Conservation (phyloP, 1,139 yeast species). For the Saccharomycopsis hybrid region DNA sequence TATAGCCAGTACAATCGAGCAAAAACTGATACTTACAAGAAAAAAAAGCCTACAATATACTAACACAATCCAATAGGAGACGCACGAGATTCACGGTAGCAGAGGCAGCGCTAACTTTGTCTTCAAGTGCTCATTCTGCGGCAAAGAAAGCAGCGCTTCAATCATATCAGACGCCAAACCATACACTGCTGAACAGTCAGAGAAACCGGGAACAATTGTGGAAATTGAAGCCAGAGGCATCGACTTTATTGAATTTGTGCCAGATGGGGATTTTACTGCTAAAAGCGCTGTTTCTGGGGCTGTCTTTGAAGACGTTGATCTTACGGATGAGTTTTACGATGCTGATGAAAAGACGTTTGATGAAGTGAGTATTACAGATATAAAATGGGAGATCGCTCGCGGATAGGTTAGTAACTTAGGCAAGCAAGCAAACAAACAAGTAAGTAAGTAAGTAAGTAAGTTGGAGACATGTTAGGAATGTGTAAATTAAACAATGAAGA, state of each 20-base stretch:
- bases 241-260: slow-evolving; percentile 61
- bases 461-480: too few species aligned
- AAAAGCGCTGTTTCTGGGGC: slow-evolving; percentile 47
- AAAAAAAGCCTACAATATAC: background rate
- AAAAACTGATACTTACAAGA: too few species aligned
- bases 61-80: slow-evolving; percentile 3
- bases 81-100: slow-evolving; percentile 53
- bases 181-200: slow-evolving; percentile 33
- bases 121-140: slow-evolving; percentile 56
- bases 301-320: slow-evolving; percentile 56
- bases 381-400: slow-evolving; percentile 47
- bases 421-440: too few species aligned
- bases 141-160: slow-evolving; percentile 27
- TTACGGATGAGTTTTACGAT: slow-evolving; percentile 91
- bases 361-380: slow-evolving; percentile 78
- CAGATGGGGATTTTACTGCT: slow-evolving; percentile 61
- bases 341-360: slow-evolving; percentile 79
- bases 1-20: background rate
- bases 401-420: background rate
- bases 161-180: slow-evolving; percentile 33
- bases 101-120: slow-evolving; percentile 82
- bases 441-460: too few species aligned
- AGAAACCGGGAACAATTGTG: slow-evolving; percentile 36
- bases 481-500: too few species aligned
- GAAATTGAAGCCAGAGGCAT: slow-evolving; percentile 84